Evolutionary conservation across 164 flowering plant genomes (phyloP).

Genomic region (Vitis rotundifolia): DNA sequence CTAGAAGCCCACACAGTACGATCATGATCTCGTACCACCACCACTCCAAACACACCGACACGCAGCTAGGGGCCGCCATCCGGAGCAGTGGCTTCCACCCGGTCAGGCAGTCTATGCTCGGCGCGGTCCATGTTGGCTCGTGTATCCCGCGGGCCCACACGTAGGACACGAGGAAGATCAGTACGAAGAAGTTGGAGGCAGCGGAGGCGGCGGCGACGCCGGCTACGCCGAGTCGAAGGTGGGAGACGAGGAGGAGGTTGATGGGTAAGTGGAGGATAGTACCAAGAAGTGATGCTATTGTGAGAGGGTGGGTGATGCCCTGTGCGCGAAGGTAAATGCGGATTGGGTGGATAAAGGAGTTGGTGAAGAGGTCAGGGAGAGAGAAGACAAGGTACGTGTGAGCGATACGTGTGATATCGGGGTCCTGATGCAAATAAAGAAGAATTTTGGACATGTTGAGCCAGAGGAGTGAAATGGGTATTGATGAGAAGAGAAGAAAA

Average conservation of each 20-base stretch:
- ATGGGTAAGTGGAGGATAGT: slow-evolving; percentile 62
- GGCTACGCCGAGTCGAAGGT: slow-evolving; percentile 54
- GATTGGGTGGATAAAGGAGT: slow-evolving; percentile 83
- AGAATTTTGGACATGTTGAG: slow-evolving; percentile 52
- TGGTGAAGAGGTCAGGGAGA: slow-evolving; percentile 76
- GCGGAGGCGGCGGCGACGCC: slow-evolving; percentile 79
- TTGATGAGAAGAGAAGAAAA: slow-evolving; percentile 55
- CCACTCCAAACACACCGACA: slow-evolving; percentile 93
- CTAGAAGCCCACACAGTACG: slow-evolving; percentile 70
- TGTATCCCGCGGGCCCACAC: slow-evolving; percentile 41
- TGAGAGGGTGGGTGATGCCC: slow-evolving; percentile 81
- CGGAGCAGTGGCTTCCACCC: slow-evolving; percentile 74
- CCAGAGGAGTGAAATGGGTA: slow-evolving; percentile 85
- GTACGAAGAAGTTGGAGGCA: slow-evolving; percentile 47
- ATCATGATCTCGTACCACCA: slow-evolving; percentile 99
- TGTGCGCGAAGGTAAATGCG: slow-evolving; percentile 94
- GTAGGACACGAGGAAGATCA: slow-evolving; percentile 40
- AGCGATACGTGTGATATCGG: slow-evolving; percentile 50
- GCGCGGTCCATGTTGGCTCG: slow-evolving; percentile 54
- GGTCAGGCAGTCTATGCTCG: slow-evolving; percentile 56
- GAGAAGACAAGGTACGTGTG: slow-evolving; percentile 63
- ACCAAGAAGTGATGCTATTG: slow-evolving; percentile 62
- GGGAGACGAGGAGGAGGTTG: slow-evolving; percentile 46
- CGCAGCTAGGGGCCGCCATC: slow-evolving; percentile 86
- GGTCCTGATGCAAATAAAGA: slow-evolving; percentile 54